These are phyloP conservation scores for Myxozyma vanderwaltii DNA, from an alignment of 805 yeast genomes.

Conservation along the genomic window DNA sequence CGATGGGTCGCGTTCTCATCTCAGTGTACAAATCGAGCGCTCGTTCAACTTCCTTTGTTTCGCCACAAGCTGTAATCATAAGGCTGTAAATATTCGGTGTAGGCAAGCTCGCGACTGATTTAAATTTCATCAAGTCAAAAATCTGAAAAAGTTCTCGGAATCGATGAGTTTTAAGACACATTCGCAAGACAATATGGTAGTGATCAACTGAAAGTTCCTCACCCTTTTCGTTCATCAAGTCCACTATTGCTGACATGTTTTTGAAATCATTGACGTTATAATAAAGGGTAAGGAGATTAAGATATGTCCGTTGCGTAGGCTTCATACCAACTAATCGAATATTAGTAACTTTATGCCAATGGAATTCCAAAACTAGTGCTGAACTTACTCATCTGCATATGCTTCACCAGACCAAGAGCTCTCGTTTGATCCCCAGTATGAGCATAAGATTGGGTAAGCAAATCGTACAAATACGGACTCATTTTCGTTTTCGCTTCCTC, in stretches of 20 bases:
- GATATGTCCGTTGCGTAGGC: slow-evolving; percentile 40
- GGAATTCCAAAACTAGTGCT: neutral
- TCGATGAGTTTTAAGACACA: slow-evolving; percentile 41
- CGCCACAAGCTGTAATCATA: slow-evolving; percentile 66
- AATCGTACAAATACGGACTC: slow-evolving; percentile 29
- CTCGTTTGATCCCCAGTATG: slow-evolving; percentile 34
- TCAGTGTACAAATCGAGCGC: slow-evolving; percentile 78
- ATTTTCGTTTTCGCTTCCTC: slow-evolving; percentile 9
- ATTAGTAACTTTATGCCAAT: neutral
- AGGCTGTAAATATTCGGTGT: slow-evolving; percentile 67
- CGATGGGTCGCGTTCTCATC: slow-evolving; percentile 48
- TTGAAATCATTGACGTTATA: slow-evolving; percentile 38
- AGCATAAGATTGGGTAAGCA: slow-evolving; percentile 43
- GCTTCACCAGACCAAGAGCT: slow-evolving; percentile 35
- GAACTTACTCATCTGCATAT: slow-evolving; percentile 23
- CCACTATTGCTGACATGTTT: slow-evolving; percentile 33
- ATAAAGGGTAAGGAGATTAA: slow-evolving; percentile 41
- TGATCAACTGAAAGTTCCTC: slow-evolving; percentile 36
- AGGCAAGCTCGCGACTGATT: slow-evolving; percentile 67
- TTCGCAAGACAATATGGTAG: slow-evolving; percentile 19
- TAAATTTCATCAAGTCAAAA: slow-evolving; percentile 84
- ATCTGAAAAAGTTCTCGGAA: slow-evolving; percentile 66
- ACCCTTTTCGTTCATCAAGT: slow-evolving; percentile 35
- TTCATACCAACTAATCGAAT: slow-evolving; percentile 12
- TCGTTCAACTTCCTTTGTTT: slow-evolving; percentile 64